Evolutionary conservation across 495 filamentous ascomycete genomes (phyloP).

Genomic region (Hypoxylon intermedium): DNA sequence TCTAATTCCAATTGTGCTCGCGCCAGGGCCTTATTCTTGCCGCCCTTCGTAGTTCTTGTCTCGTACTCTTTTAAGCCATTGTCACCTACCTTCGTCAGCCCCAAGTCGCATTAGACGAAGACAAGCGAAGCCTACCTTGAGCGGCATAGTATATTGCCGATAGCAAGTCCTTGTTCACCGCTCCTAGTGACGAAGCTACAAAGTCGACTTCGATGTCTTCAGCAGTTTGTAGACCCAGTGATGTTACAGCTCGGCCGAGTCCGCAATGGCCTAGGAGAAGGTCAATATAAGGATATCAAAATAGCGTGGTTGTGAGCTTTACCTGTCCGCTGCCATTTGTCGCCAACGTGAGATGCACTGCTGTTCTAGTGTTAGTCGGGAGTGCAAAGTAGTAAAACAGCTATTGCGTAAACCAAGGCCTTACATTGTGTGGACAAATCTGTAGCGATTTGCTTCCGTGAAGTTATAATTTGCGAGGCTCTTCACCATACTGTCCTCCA

Average conservation of each 20-base stretch:
- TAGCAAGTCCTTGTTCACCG: conserved; percentile 71
- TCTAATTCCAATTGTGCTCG: conserved; percentile 50
- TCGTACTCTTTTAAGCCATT: conserved; percentile 64
- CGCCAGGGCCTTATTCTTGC: conserved; percentile 41
- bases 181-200: conserved; percentile 78
- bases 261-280: conserved; percentile 62
- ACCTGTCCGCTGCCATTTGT: conserved; percentile 69
- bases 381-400: not conserved
- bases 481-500: conserved; percentile 65
- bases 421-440: conserved; percentile 83
- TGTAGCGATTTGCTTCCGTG: conserved; percentile 66
- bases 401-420: not conserved
- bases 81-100: conserved; percentile 55
- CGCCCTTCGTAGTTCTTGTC: conserved; percentile 47
- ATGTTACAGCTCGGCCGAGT: conserved; percentile 65
- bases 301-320: not conserved
- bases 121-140: conserved; percentile 60
- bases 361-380: conserved; percentile 30
- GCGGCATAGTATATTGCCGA: conserved; percentile 75
- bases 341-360: conserved; percentile 61
- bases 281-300: not conserved
- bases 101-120: not conserved
- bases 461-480: conserved; percentile 79
- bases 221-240: conserved; percentile 60
- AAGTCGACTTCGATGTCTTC: conserved; percentile 65